These are phyloP conservation scores for Syzygium oleosum DNA, from an alignment of 345 rosid species.

Conservation along the genomic window DNA sequence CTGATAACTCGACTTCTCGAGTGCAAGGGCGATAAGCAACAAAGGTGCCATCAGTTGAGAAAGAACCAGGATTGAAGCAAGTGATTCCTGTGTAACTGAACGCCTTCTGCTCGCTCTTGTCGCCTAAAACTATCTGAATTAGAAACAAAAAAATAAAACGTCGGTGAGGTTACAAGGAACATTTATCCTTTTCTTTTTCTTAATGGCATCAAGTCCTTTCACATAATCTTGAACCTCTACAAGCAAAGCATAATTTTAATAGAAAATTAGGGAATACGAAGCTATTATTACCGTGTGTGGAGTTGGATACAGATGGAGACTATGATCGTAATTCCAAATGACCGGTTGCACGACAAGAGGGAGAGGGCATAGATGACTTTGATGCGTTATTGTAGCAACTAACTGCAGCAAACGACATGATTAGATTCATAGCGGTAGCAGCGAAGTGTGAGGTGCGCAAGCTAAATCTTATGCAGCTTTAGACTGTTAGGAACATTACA, in stretches of 20 bases:
- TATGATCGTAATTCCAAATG: conserved; percentile 92
- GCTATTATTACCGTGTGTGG: conserved; percentile 66
- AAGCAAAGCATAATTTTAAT: not conserved
- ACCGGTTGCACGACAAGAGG: conserved; percentile 89
- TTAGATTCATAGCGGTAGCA: not conserved
- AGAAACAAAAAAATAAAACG: not conserved
- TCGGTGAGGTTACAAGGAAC: not conserved
- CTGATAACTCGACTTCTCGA: conserved; percentile 79
- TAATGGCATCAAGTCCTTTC: not conserved
- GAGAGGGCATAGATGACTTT: conserved; percentile 91
- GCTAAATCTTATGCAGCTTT: not conserved
- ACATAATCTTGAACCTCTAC: not conserved
- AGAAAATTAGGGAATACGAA: not conserved
- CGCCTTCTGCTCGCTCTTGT: conserved; percentile 75
- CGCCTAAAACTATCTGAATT: conserved; percentile 71
- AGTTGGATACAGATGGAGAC: conserved; percentile 85
- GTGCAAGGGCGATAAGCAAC: conserved; percentile 77
- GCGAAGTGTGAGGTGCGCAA: not conserved
- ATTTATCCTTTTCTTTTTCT: not conserved
- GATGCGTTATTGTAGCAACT: conserved; percentile 89
- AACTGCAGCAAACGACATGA: conserved; percentile 46
- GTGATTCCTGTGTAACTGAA: conserved; percentile 70
- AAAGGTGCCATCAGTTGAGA: conserved; percentile 61
- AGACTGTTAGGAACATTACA: conserved; percentile 27
- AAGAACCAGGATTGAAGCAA: conserved; percentile 91